Evolutionary conservation across 805 yeast genomes (phyloP), one percentile per base, ranked within the genome.

Genomic region (Starmerella asiatica): DNA sequence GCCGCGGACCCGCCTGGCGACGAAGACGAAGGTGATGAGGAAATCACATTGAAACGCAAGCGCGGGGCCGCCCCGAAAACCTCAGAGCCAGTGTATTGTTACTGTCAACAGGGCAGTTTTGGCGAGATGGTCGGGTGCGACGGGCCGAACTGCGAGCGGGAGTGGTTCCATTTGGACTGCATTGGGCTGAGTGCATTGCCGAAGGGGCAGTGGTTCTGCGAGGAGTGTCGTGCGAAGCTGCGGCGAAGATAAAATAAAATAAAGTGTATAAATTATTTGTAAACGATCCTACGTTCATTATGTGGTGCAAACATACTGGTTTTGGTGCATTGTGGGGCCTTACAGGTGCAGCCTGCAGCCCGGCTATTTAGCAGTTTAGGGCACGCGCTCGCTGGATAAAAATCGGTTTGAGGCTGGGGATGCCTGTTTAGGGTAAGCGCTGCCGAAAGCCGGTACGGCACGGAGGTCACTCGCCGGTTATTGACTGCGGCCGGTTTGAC

Each of bases 121-220:
- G 98, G 98, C 16, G 97, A 91, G 55, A 91, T 91, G 98, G 96
- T 91, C 44, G 98, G 94, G 2, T 91, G 98, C 62, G 98, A 91
- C 55, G 96, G 95, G 11, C 86, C 82, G 27, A 75, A 77, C 43
- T 88, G 97, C 64, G 76, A 76, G 56, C 68, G 84, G 39, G 97
- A 86, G 59, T 86, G 97, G 97, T 86, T 86, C 62, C 97, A 86
- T 64, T 65, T 88, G 50, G 93, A 93, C 15, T 86, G 97, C 60
- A 80, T 83, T 32, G 94, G 94, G 0, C 69, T 85, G 51, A 74
- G 77, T 37, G 76, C 84, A 36, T 72, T 88, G 4, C 97, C 96
- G 2, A 80, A 77, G 63, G 85, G 85, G 11, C 78, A 77, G 52
- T 79, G 88, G 88, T 77, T 71, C 51, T 79, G 88, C 55, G 76